Evolutionary conservation across 306 rosid species (phyloP).

Genomic region (Trifolium subterraneum): DNA sequence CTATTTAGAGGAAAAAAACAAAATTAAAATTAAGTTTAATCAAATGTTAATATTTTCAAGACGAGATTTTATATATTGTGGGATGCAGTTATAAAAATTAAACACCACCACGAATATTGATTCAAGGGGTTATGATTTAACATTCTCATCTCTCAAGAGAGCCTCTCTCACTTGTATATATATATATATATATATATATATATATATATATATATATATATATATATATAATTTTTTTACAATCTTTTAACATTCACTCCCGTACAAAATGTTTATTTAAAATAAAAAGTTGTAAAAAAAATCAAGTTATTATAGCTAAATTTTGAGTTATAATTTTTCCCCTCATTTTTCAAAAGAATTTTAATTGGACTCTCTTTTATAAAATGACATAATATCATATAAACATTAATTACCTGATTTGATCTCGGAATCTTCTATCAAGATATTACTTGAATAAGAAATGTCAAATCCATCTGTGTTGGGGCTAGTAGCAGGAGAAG

Average conservation of each 20-base stretch:
- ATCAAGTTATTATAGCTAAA: neutral
- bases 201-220: too few relatives aligned
- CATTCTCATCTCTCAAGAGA: too few relatives aligned
- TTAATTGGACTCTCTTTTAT: neutral
- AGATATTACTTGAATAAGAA: constrained; percentile 19
- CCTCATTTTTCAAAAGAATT: neutral
- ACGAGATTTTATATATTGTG: too few relatives aligned
- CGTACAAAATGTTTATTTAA: too few relatives aligned
- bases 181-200: too few relatives aligned
- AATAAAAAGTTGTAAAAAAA: too few relatives aligned
- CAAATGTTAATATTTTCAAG: neutral
- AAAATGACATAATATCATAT: neutral
- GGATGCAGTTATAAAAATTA: too few relatives aligned
- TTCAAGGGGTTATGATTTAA: too few relatives aligned
- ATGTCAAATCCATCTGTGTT: constrained; percentile 60
- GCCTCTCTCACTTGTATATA: too few relatives aligned
- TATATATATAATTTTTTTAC: too few relatives aligned
- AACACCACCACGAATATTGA: too few relatives aligned
- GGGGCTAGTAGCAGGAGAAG: constrained; percentile 48
- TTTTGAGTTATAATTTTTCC: neutral
- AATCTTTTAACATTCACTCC: too few relatives aligned
- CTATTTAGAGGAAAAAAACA: neutral
- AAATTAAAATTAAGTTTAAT: neutral
- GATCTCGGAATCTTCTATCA: constrained; percentile 30
- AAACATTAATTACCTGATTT: constrained; percentile 41